Evolutionary conservation across 2,329 filamentous ascomycete genomes (phyloP).

Genomic region (Claviceps sorghi): DNA sequence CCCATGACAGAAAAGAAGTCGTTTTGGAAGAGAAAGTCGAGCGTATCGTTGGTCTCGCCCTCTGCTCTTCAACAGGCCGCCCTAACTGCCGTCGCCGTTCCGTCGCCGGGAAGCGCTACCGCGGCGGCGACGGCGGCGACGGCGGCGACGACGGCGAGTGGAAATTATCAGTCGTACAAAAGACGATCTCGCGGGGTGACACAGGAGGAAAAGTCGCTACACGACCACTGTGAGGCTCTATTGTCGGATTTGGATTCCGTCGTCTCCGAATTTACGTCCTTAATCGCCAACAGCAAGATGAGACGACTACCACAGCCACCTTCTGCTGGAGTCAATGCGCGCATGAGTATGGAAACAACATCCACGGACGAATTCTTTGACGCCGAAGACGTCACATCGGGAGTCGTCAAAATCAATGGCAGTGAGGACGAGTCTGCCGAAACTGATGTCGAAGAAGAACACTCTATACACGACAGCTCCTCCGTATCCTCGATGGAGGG

Average conservation of each 20-base stretch:
- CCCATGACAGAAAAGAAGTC: slow-evolving; percentile 44
- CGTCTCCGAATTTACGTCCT: slow-evolving; percentile 62
- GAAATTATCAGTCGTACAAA: slow-evolving; percentile 18
- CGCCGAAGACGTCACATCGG: slow-evolving; percentile 51
- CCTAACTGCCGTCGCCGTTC: slow-evolving; percentile 26
- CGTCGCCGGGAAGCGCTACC: slow-evolving; percentile 24
- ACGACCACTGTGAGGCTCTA: slow-evolving; percentile 74
- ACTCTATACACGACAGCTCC: slow-evolving; percentile 29
- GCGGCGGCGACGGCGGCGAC: slow-evolving; percentile 15
- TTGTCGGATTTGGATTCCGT: slow-evolving; percentile 73
- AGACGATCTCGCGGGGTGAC: slow-evolving; percentile 22
- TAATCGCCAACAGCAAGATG: slow-evolving; percentile 68
- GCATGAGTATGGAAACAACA: slow-evolving; percentile 65
- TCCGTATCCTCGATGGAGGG: slow-evolving; percentile 46
- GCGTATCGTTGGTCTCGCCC: slow-evolving; percentile 30
- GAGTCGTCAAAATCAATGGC: slow-evolving; percentile 58
- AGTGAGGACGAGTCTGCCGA: slow-evolving; percentile 46
- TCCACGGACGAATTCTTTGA: slow-evolving; percentile 90
- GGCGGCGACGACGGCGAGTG: slow-evolving; percentile 8
- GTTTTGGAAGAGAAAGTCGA: slow-evolving; percentile 89
- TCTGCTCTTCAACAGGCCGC: slow-evolving; percentile 24
- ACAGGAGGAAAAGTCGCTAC: slow-evolving; percentile 50
- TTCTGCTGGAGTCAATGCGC: slow-evolving; percentile 29
- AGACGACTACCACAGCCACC: slow-evolving; percentile 45
- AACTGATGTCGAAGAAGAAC: slow-evolving; percentile 9